Conservation (phyloP, 2,329 filamentous ascomycete genomes). For the Akanthomyces lecanii region DNA sequence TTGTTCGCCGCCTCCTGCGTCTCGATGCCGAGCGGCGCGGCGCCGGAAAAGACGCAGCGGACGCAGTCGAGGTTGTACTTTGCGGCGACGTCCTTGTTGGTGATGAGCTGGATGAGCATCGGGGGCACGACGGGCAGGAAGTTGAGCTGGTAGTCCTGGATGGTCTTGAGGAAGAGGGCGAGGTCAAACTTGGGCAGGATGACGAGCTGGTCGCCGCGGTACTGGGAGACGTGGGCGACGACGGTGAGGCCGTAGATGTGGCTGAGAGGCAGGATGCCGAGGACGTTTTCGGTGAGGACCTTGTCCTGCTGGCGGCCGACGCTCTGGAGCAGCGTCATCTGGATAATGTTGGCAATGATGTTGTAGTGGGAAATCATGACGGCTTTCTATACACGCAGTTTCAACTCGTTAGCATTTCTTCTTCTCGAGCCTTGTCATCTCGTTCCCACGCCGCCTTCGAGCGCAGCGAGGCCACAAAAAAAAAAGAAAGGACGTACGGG, state of each 20-base stretch:
- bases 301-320: slow-evolving; percentile 33
- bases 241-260: slow-evolving; percentile 79
- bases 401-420: not conserved
- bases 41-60: slow-evolving; percentile 62
- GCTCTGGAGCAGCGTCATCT: slow-evolving; percentile 47
- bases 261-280: slow-evolving; percentile 73
- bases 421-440: not conserved
- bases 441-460: not conserved
- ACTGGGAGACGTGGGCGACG: slow-evolving; percentile 61
- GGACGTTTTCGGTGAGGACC: slow-evolving; percentile 41
- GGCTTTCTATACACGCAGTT: slow-evolving; percentile 55
- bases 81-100: slow-evolving; percentile 52
- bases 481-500: slow-evolving; percentile 47
- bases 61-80: slow-evolving; percentile 70
- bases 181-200: slow-evolving; percentile 75
- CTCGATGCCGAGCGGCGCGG: slow-evolving; percentile 69
- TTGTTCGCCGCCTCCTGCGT: slow-evolving; percentile 58
- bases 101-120: slow-evolving; percentile 70
- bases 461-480: not conserved
- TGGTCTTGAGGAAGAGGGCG: slow-evolving; percentile 55
- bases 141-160: slow-evolving; percentile 66
- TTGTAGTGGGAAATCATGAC: slow-evolving; percentile 80
- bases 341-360: slow-evolving; percentile 71
- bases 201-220: slow-evolving; percentile 68
- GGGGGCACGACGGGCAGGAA: slow-evolving; percentile 70